These are phyloP conservation scores for Aureobasidium sp. DNA, from an alignment of 2,329 filamentous ascomycete genomes.

Conservation along the genomic window DNA sequence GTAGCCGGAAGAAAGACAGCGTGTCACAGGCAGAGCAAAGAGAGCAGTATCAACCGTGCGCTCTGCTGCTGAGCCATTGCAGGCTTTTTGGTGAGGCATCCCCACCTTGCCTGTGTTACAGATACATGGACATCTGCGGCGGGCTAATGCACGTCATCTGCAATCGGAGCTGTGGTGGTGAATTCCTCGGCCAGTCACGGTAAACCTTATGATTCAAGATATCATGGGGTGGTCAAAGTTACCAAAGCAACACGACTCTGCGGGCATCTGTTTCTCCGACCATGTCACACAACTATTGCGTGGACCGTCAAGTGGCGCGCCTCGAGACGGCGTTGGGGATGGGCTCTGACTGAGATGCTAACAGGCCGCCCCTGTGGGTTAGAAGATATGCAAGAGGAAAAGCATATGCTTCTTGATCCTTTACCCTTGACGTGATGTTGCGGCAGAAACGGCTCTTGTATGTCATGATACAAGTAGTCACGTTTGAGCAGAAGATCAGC, in stretches of 20 bases:
- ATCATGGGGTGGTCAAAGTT: slow-evolving; percentile 5
- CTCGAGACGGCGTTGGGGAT: not conserved
- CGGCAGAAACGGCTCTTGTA: not conserved
- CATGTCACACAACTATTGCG: not conserved
- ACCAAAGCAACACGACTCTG: not conserved
- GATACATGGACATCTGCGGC: slow-evolving; percentile 2
- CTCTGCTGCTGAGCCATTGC: slow-evolving; percentile 1
- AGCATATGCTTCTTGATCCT: slow-evolving; percentile 10
- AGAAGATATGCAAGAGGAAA: not conserved
- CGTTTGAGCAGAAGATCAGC: slow-evolving; percentile 4
- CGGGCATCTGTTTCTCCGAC: not conserved
- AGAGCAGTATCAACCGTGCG: not conserved
- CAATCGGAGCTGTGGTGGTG: not conserved
- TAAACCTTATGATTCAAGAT: not conserved
- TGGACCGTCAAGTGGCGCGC: not conserved
- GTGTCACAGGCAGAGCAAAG: slow-evolving; percentile 3
- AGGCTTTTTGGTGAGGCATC: slow-evolving; percentile 2
- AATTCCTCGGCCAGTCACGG: not conserved
- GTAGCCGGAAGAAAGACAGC: slow-evolving; percentile 7
- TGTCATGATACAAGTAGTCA: slow-evolving; percentile 2
- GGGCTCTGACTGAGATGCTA: not conserved
- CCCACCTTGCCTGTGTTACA: slow-evolving; percentile 11
- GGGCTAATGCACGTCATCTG: slow-evolving; percentile 11
- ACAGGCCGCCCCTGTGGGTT: not conserved
- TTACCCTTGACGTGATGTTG: not conserved